Percentiles rank a stretch among this genome's conserved stretches.
Conservation (phyloP, 352 stramenopile genomes). For the Phytophthora colocasiae region DNA sequence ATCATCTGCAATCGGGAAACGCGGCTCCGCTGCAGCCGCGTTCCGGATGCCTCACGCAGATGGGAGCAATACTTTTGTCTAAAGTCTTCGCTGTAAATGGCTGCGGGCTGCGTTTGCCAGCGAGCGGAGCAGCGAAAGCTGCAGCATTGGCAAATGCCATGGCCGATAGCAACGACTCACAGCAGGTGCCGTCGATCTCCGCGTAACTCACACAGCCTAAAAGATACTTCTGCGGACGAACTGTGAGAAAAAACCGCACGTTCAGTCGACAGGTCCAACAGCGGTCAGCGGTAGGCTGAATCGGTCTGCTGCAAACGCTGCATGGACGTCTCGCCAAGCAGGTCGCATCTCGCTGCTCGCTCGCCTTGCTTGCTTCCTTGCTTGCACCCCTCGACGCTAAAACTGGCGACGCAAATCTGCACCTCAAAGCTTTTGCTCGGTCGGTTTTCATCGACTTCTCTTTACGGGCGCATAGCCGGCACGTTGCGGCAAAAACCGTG, state of each 20-base stretch:
- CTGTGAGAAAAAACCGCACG: slow-evolving; percentile 8
- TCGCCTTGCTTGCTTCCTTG: slow-evolving; percentile 1
- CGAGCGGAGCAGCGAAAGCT: not conserved
- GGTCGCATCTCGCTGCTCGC: slow-evolving; percentile 4
- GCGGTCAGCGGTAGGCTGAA: slow-evolving; percentile 1
- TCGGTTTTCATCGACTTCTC: slow-evolving; percentile 4
- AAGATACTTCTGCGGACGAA: slow-evolving; percentile 20
- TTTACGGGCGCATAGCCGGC: slow-evolving; percentile 7
- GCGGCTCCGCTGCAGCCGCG: slow-evolving; percentile 21
- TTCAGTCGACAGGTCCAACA: not conserved
- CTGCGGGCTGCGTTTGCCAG: slow-evolving; percentile 18
- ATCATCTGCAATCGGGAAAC: slow-evolving; percentile 39
- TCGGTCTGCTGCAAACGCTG: not conserved
- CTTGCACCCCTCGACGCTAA: slow-evolving; percentile 17
- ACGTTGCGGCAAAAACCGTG: slow-evolving; percentile 1
- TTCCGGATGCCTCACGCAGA: slow-evolving; percentile 26
- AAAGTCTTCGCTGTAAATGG: not conserved
- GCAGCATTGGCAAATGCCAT: not conserved
- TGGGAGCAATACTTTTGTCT: slow-evolving; percentile 24
- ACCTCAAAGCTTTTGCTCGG: not conserved
- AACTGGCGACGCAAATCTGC: not conserved
- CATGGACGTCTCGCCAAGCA: not conserved
- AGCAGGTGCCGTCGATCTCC: slow-evolving; percentile 18
- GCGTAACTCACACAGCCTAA: not conserved
- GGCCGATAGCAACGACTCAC: no score